Conservation (phyloP, 2,329 filamentous ascomycete species). For the Calonectria pseudoturangicola region DNA sequence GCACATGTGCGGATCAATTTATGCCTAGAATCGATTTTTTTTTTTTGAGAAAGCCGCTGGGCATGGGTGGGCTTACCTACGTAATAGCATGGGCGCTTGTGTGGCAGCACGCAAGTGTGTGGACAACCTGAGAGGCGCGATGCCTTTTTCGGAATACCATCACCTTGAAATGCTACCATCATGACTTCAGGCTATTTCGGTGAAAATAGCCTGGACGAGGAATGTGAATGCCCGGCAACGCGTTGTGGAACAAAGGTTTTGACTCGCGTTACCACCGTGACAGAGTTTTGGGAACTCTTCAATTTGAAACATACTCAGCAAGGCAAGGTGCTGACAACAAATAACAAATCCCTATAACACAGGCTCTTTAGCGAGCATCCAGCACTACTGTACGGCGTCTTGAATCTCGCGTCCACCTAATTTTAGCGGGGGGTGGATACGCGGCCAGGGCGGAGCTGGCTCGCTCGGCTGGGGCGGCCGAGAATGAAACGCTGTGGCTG, state of each 20-base stretch:
- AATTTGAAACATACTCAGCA: neutral
- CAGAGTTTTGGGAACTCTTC: no score
- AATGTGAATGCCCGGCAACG: neutral
- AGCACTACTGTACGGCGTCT: neutral
- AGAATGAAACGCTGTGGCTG: slow-evolving; percentile 10
- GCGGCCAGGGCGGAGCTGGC: neutral
- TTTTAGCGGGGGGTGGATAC: neutral
- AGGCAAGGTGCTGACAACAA: no score
- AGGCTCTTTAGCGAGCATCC: neutral
- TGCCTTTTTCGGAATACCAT: neutral
- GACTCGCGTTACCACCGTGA: neutral
- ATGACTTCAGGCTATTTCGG: neutral
- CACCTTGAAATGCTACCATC: neutral
- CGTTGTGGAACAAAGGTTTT: neutral
- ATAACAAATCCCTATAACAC: neutral
- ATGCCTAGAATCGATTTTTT: neutral
- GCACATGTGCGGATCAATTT: neutral
- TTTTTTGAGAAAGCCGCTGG: neutral
- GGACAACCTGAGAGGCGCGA: neutral
- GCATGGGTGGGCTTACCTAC: no score
- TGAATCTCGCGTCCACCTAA: neutral
- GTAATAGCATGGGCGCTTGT: neutral
- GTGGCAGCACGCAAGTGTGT: neutral
- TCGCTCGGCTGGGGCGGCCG: slow-evolving; percentile 9
- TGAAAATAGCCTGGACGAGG: neutral